Percentiles rank a stretch among this genome's conserved stretches.
phyloP scores from a whole-genome alignment of 2,329 filamentous ascomycete genomes.

The Nothophoma quercina region DNA sequence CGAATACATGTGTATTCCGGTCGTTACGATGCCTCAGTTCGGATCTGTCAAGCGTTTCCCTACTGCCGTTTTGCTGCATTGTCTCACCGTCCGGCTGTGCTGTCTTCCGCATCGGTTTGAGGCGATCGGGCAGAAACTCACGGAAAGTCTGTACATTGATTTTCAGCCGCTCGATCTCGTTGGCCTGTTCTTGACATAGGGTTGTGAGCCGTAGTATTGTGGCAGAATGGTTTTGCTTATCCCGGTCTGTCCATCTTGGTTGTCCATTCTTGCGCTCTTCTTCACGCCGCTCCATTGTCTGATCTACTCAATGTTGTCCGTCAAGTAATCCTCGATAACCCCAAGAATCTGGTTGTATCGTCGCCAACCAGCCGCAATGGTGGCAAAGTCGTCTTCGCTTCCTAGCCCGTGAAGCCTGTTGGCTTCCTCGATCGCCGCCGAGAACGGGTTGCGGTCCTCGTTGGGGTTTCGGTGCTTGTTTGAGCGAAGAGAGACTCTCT shows the following conservation, averaged over 20 bases:
- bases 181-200: background rate
- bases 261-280: background rate
- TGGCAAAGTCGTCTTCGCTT: background rate
- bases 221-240: background rate
- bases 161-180: background rate
- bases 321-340: background rate
- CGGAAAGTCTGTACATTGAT: background rate
- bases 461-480: too few species aligned
- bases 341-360: background rate
- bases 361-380: background rate
- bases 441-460: background rate
- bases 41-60: too few species aligned
- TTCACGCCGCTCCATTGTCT: background rate
- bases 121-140: background rate
- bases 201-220: background rate
- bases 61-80: too few species aligned
- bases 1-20: too few species aligned
- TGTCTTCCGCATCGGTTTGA: too few species aligned
- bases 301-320: background rate
- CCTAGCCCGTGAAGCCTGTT: background rate
- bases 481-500: too few species aligned
- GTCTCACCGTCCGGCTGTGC: too few species aligned
- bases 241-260: background rate
- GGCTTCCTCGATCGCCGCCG: background rate
- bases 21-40: too few species aligned